Percentiles rank a stretch among this genome's conserved stretches.
Evolutionary conservation across 495 filamentous ascomycete genomes (phyloP).

Genomic region (Aspergillus campestris): DNA sequence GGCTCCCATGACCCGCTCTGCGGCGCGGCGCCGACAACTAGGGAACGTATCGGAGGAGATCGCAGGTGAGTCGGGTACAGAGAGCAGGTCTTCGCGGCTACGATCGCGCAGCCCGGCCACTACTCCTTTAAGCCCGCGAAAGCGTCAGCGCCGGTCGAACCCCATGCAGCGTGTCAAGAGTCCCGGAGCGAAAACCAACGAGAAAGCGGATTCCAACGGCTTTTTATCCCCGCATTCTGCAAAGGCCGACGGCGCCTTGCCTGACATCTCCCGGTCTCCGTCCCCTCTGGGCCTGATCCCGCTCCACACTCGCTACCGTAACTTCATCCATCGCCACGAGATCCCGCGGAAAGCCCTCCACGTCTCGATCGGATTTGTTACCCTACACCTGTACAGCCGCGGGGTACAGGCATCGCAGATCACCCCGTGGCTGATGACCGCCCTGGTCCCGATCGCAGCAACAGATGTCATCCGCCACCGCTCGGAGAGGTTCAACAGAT

Average conservation of each 20-base stretch:
- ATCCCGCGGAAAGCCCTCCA: slow-evolving; percentile 46
- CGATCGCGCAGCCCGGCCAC: slow-evolving; percentile 18
- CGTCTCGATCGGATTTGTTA: slow-evolving; percentile 92
- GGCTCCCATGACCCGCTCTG: slow-evolving; percentile 57
- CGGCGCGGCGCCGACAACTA: slow-evolving; percentile 42
- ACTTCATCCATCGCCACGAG: slow-evolving; percentile 44
- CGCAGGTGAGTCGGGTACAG: slow-evolving; percentile 27
- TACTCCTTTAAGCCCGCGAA: slow-evolving; percentile 18
- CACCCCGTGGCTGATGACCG: slow-evolving; percentile 72
- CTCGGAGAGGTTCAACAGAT: slow-evolving; percentile 67
- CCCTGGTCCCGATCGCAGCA: slow-evolving; percentile 79
- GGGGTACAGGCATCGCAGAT: slow-evolving; percentile 67
- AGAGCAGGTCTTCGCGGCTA: slow-evolving; percentile 34
- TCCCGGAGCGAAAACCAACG: slow-evolving; percentile 32
- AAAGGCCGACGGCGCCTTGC: slow-evolving; percentile 48
- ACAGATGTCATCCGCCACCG: slow-evolving; percentile 76
- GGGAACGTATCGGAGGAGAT: slow-evolving; percentile 37
- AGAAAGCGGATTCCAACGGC: slow-evolving; percentile 45
- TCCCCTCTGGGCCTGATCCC: slow-evolving; percentile 91
- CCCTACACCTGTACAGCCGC: slow-evolving; percentile 69
- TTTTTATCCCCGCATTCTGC: slow-evolving; percentile 56
- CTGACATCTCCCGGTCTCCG: slow-evolving; percentile 77
- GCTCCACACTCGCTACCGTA: slow-evolving; percentile 58
- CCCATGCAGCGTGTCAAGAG: slow-evolving; percentile 34
- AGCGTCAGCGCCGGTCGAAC: slow-evolving; percentile 36